These are phyloP conservation scores for Sporothrix brasiliensis DNA, from an alignment of 2,329 filamentous ascomycete species.

Conservation along the genomic window DNA sequence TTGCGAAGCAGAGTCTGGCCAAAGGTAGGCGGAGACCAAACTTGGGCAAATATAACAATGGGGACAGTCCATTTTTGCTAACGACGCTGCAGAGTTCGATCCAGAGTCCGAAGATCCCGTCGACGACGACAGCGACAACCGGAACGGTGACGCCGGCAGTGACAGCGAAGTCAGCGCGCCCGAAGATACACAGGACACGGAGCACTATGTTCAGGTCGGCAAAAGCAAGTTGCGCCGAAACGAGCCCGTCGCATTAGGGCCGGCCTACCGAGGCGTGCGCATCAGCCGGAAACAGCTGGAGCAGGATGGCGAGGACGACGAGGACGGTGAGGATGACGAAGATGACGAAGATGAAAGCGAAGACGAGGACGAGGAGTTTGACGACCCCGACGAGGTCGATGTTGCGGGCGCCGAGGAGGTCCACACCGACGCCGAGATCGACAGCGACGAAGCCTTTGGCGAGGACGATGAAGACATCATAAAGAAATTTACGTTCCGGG, in stretches of 20 bases:
- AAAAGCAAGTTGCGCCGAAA: constrained; percentile 83
- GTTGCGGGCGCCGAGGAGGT: constrained; percentile 55
- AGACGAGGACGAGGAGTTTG: constrained; percentile 46
- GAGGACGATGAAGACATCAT: constrained; percentile 84
- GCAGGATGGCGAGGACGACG: constrained; percentile 57
- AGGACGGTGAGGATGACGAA: constrained; percentile 58
- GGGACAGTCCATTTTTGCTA: background rate
- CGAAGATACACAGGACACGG: constrained; percentile 66
- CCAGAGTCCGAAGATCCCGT: constrained; percentile 68
- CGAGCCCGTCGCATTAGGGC: constrained; percentile 69
- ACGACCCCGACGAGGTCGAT: constrained; percentile 60
- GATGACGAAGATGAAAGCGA: constrained; percentile 48
- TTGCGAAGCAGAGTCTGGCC: constrained; percentile 63
- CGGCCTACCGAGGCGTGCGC: constrained; percentile 76
- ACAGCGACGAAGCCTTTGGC: constrained; percentile 72
- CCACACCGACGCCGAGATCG: constrained; percentile 62
- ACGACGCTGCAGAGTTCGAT: constrained; percentile 67
- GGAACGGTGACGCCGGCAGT: constrained; percentile 45
- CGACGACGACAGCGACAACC: constrained; percentile 56
- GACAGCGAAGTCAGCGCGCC: constrained; percentile 54
- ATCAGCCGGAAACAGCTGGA: constrained; percentile 71
- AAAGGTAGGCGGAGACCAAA: constrained; percentile 54
- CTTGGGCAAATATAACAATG: no score
- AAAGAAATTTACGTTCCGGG: constrained; percentile 68
- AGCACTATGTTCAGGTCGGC: constrained; percentile 82